Percentiles rank a stretch among this genome's conserved stretches.
Conservation (phyloP, 805 yeast species). For the Wickerhamiella cacticola region DNA sequence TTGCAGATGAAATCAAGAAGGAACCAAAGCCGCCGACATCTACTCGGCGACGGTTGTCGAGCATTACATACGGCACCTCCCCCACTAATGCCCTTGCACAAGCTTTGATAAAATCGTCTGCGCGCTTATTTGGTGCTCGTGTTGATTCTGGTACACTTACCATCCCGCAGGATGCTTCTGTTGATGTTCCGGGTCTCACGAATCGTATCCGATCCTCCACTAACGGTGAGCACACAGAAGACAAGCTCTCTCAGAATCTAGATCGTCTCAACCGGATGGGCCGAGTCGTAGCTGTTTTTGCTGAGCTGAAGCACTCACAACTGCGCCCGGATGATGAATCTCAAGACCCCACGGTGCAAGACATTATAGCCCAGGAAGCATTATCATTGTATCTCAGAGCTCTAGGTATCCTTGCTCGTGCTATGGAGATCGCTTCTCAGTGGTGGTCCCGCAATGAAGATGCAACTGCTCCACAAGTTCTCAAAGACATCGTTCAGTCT, state of each 20-base stretch:
- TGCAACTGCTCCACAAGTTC: slow-evolving; percentile 15
- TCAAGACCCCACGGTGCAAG: slow-evolving; percentile 29
- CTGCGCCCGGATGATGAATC: slow-evolving; percentile 42
- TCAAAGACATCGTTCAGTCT: slow-evolving; percentile 66
- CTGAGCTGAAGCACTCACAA: slow-evolving; percentile 82
- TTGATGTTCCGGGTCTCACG: slow-evolving; percentile 4
- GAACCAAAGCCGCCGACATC: slow-evolving; percentile 13
- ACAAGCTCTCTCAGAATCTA: slow-evolving; percentile 31
- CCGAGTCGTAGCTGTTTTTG: slow-evolving; percentile 76
- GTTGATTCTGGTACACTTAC: slow-evolving; percentile 15
- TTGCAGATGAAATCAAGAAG: slow-evolving; percentile 70
- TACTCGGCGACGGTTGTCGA: slow-evolving; percentile 23
- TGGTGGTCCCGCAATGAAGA: slow-evolving; percentile 58
- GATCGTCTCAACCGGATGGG: slow-evolving; percentile 81
- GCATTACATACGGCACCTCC: slow-evolving; percentile 30
- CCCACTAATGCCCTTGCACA: slow-evolving; percentile 83
- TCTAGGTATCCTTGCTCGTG: slow-evolving; percentile 65
- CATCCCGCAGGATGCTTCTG: slow-evolving; percentile 5
- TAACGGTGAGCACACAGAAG: slow-evolving; percentile 9
- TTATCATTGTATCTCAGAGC: slow-evolving; percentile 75
- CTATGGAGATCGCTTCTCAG: slow-evolving; percentile 71
- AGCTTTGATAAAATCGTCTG: slow-evolving; percentile 79
- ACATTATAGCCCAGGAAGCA: slow-evolving; percentile 63
- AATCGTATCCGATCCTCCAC: background rate
- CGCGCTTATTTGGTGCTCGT: slow-evolving; percentile 60